Conservation (phyloP, 768 basidiomycete species). For the Tricholoma hemisulphureum region DNA sequence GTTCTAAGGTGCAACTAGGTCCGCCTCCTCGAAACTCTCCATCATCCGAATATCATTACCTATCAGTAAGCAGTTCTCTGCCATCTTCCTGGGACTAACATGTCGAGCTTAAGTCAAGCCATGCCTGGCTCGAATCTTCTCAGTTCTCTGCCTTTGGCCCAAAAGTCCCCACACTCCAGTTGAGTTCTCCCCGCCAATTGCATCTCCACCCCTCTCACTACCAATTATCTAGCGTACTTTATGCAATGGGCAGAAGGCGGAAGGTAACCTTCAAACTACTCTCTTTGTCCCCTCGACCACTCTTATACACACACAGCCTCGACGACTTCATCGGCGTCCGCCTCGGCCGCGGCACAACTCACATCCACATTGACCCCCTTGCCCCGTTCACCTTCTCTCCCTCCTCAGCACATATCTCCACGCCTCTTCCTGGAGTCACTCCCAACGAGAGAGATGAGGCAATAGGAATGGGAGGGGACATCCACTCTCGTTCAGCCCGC, state of each 20-base stretch:
- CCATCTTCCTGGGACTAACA: background rate
- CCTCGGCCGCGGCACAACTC: conserved; percentile 58
- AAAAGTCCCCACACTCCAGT: conserved; percentile 86
- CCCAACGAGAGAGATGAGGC: conserved; percentile 9
- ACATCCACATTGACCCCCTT: conserved; percentile 44
- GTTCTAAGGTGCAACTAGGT: conserved; percentile 45
- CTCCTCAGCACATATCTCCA: conserved; percentile 25
- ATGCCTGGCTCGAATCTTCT: conserved; percentile 86
- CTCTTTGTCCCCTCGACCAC: background rate
- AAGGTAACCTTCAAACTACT: conserved; percentile 36
- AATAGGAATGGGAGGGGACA: conserved; percentile 23
- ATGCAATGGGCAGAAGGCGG: conserved; percentile 96
- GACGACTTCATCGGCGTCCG: conserved; percentile 86
- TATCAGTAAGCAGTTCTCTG: conserved; percentile 58
- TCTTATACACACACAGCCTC: conserved; percentile 40
- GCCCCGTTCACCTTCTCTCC: conserved; percentile 25
- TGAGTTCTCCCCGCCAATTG: conserved; percentile 24
- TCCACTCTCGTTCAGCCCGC: conserved; percentile 62
- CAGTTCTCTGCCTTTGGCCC: conserved; percentile 90
- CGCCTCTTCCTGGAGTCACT: background rate
- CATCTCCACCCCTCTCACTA: background rate
- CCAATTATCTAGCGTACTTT: conserved; percentile 53
- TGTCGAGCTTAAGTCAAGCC: too few species aligned
- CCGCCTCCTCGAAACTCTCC: conserved; percentile 78
- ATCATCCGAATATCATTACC: conserved; percentile 91